Evolutionary conservation across 2,329 filamentous ascomycete species (phyloP).

Genomic region (Colletotrichum sp.): DNA sequence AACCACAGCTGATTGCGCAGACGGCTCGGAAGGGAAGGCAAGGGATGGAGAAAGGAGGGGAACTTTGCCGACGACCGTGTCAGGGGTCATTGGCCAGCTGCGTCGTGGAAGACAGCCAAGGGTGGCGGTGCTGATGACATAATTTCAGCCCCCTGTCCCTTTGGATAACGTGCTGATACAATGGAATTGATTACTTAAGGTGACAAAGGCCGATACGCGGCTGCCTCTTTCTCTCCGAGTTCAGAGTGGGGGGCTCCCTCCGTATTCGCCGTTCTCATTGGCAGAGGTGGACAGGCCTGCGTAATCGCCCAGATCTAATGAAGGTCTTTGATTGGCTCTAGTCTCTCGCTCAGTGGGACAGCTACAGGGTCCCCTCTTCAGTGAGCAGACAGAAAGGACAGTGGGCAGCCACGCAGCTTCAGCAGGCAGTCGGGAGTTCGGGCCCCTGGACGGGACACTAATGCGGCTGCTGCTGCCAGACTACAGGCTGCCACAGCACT

Average conservation of each 20-base stretch:
- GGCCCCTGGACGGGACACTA: background rate
- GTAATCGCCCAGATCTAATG: background rate
- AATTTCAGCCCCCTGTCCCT: background rate
- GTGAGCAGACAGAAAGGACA: background rate
- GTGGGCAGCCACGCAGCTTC: background rate
- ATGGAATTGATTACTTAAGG: background rate
- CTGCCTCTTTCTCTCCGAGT: background rate
- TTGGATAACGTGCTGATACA: background rate
- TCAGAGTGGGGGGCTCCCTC: background rate
- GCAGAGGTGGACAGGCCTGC: background rate
- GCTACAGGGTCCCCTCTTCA: background rate
- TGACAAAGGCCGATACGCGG: background rate
- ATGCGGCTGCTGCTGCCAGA: background rate
- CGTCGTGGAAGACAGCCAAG: background rate
- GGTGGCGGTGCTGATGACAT: conserved; percentile 17
- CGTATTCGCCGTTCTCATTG: background rate
- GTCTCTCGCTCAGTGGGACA: background rate
- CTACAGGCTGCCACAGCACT: background rate
- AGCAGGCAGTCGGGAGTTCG: background rate
- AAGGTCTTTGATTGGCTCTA: background rate
- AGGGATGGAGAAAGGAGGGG: background rate
- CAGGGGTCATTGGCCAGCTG: background rate
- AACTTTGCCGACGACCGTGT: background rate
- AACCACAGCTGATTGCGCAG: background rate
- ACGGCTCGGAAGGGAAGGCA: background rate